Percentiles rank a stretch among this genome's conserved stretches.
Evolutionary conservation across 306 rosid genomes (phyloP).

Genomic region (Senna tora): DNA sequence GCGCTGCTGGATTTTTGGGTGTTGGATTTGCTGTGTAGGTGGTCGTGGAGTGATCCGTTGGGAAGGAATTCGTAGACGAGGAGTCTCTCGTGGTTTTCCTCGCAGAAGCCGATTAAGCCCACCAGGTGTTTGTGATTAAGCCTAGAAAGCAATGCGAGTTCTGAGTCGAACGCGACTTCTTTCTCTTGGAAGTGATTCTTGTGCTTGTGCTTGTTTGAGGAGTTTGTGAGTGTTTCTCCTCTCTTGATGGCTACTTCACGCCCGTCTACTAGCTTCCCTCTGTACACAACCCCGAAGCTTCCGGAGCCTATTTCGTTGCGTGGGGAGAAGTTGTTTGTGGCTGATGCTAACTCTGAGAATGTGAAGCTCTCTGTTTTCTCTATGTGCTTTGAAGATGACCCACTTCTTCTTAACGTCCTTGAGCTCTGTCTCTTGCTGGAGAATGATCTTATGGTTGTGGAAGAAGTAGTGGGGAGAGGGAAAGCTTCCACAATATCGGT

Average conservation of each 20-base stretch:
- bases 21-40: slow-evolving; percentile 46
- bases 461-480: slow-evolving; percentile 26
- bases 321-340: slow-evolving; percentile 41
- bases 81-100: slow-evolving; percentile 51
- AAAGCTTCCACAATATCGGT: slow-evolving; percentile 33
- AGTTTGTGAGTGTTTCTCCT: slow-evolving; percentile 48
- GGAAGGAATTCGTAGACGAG: slow-evolving; percentile 54
- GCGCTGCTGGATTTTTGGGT: slow-evolving; percentile 35
- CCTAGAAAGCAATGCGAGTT: slow-evolving; percentile 46
- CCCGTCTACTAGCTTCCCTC: slow-evolving; percentile 44
- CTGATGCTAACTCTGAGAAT: slow-evolving; percentile 40
- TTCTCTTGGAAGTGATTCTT: slow-evolving; percentile 59
- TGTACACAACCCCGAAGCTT: slow-evolving; percentile 56
- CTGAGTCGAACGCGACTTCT: slow-evolving; percentile 56
- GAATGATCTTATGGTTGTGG: slow-evolving; percentile 35
- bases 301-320: slow-evolving; percentile 49
- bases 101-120: slow-evolving; percentile 54
- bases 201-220: slow-evolving; percentile 39
- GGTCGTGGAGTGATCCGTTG: slow-evolving; percentile 51
- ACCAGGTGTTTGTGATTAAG: slow-evolving; percentile 59
- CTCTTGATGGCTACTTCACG: slow-evolving; percentile 54
- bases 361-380: slow-evolving; percentile 46
- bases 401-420: slow-evolving; percentile 39
- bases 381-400: slow-evolving; percentile 44
- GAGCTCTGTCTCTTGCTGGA: slow-evolving; percentile 44